Conservation (phyloP, 768 basidiomycete species). For the Hypholoma sublateritium region DNA sequence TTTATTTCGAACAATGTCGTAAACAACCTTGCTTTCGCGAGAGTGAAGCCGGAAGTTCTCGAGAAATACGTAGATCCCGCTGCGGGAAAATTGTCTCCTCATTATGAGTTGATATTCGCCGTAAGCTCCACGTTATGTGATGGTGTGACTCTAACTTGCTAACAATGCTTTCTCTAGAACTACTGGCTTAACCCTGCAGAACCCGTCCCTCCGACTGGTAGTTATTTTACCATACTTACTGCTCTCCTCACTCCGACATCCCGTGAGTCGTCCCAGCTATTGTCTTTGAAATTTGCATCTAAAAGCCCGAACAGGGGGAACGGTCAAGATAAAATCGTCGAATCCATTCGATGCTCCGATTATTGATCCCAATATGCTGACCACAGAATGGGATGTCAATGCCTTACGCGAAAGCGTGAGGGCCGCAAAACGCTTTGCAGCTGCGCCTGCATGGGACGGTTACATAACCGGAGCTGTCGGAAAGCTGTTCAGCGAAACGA, state of each 20-base stretch:
- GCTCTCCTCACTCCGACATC: slow-evolving; percentile 5
- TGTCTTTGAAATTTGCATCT: neutral
- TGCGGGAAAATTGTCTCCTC: slow-evolving; percentile 27
- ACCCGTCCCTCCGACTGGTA: neutral
- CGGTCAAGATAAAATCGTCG: neutral
- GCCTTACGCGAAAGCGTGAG: neutral
- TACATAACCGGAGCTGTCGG: neutral
- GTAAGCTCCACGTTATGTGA: slow-evolving; percentile 28
- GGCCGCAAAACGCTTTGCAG: neutral
- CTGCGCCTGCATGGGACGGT: neutral
- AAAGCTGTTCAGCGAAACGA: slow-evolving; percentile 6
- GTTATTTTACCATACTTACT: slow-evolving; percentile 4
- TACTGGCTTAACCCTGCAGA: neutral
- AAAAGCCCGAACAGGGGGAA: neutral
- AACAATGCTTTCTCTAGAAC: slow-evolving; percentile 6
- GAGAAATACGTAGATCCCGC: slow-evolving; percentile 24
- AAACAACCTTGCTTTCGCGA: slow-evolving; percentile 28
- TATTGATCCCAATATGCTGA: slow-evolving; percentile 4
- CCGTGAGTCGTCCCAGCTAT: neutral
- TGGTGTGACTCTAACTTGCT: too few species aligned
- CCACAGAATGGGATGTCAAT: slow-evolving; percentile 5
- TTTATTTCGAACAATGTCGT: slow-evolving; percentile 25
- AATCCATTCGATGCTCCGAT: slow-evolving; percentile 20
- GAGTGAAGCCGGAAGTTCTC: slow-evolving; percentile 28
- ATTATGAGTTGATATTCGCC: slow-evolving; percentile 29